Evolutionary conservation across 192 early-diverging fungal species (phyloP).

Genomic region (Podila clonocystis): DNA sequence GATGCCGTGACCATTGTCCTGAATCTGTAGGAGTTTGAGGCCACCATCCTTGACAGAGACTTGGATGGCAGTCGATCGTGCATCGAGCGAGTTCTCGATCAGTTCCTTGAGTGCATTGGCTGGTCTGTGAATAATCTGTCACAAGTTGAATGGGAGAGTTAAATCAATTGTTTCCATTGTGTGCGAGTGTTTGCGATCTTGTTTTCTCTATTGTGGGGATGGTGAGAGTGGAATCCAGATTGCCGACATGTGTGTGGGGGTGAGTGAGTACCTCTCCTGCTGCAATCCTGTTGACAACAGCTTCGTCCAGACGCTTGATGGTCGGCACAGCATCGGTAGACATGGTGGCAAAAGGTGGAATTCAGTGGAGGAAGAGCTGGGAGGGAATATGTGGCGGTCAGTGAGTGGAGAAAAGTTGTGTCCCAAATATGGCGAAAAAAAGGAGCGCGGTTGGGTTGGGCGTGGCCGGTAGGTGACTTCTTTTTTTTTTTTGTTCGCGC

Average conservation of each 20-base stretch:
- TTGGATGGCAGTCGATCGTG: conserved; percentile 86
- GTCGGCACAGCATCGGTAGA: conserved; percentile 20
- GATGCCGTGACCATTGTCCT: conserved; percentile 96
- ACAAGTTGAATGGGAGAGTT: neutral
- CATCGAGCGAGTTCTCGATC: conserved; percentile 96
- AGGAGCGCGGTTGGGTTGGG: too few relatives aligned
- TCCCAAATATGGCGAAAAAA: too few relatives aligned
- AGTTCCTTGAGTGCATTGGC: conserved; percentile 97
- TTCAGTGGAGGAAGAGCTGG: too few relatives aligned
- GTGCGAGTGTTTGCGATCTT: neutral
- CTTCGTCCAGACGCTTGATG: conserved; percentile 85
- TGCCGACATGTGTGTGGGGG: neutral
- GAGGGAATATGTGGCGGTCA: too few relatives aligned
- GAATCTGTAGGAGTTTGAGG: conserved; percentile 92
- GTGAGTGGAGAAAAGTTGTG: too few relatives aligned
- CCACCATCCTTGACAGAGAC: conserved; percentile 91
- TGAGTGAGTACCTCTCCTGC: conserved; percentile 85
- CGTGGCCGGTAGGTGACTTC: neutral
- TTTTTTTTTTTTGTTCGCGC: neutral
- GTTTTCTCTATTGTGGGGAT: neutral
- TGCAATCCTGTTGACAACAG: conserved; percentile 95
- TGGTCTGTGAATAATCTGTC: conserved; percentile 93
- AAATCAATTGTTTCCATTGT: neutral
- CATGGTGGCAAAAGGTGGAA: too few relatives aligned
- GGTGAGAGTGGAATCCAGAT: neutral